phyloP scores from a whole-genome alignment of 2,329 filamentous ascomycete genomes.

The Hypoxylon sp. region DNA sequence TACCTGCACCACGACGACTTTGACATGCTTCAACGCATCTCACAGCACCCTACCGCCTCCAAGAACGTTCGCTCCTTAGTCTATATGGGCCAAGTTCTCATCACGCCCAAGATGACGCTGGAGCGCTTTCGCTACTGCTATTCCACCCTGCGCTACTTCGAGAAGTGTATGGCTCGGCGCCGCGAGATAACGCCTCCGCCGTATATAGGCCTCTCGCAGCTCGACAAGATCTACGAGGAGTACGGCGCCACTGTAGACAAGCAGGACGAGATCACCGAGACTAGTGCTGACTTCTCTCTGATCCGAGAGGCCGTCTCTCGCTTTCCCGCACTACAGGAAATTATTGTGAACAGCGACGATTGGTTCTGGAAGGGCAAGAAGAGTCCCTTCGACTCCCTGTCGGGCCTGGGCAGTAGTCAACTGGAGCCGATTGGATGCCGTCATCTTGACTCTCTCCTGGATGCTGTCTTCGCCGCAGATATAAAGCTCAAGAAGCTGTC shows the following conservation, averaged over 20 bases:
- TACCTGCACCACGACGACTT: slow-evolving; percentile 40
- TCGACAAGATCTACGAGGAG: slow-evolving; percentile 31
- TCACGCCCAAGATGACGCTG: slow-evolving; percentile 23
- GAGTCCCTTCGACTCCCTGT: slow-evolving; percentile 12
- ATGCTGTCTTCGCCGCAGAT: slow-evolving; percentile 30
- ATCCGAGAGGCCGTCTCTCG: slow-evolving; percentile 37
- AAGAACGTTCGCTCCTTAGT: slow-evolving; percentile 39
- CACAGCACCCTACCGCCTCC: slow-evolving; percentile 37
- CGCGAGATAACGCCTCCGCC: neutral
- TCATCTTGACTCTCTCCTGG: slow-evolving; percentile 38
- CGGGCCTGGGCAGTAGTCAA: neutral
- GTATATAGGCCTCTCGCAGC: slow-evolving; percentile 6
- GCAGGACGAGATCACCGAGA: slow-evolving; percentile 30
- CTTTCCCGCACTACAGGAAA: slow-evolving; percentile 33
- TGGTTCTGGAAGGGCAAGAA: slow-evolving; percentile 23
- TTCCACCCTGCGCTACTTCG: neutral
- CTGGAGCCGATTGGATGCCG: slow-evolving; percentile 34
- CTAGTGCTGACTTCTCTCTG: slow-evolving; percentile 24
- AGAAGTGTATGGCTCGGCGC: neutral
- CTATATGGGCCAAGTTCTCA: slow-evolving; percentile 36
- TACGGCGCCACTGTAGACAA: slow-evolving; percentile 29
- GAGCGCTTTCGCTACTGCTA: slow-evolving; percentile 24
- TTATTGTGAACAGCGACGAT: slow-evolving; percentile 34
- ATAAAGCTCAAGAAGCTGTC: slow-evolving; percentile 32
- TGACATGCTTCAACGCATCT: slow-evolving; percentile 37